Percentiles rank a stretch among this genome's conserved stretches.
phyloP scores from a whole-genome alignment of 2,329 filamentous ascomycete species.

The Onygenales sp. region DNA sequence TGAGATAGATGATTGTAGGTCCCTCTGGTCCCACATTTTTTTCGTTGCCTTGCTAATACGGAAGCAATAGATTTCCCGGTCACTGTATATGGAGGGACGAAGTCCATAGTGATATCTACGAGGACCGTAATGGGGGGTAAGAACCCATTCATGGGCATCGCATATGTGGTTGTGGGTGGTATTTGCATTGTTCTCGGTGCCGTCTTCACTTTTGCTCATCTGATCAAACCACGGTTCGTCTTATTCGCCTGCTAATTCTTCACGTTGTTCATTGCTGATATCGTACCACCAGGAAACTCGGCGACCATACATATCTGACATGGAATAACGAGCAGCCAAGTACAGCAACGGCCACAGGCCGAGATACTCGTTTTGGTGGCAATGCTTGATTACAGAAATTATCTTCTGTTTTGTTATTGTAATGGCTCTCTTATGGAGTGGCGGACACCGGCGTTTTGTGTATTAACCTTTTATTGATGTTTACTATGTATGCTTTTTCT shows the following conservation, averaged over 20 bases:
- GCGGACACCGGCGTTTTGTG: neutral
- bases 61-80: conserved; percentile 64
- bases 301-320: conserved; percentile 92
- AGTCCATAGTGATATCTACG: conserved; percentile 82
- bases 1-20: conserved; percentile 67
- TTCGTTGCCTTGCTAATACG: conserved; percentile 5
- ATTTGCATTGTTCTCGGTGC: conserved; percentile 82
- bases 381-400: conserved; percentile 7
- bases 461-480: neutral
- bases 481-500: neutral
- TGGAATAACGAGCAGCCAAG: conserved; percentile 72
- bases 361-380: conserved; percentile 42
- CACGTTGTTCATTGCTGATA: neutral
- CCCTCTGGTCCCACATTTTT: neutral
- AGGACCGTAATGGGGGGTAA: conserved; percentile 87
- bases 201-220: conserved; percentile 80
- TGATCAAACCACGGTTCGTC: conserved; percentile 76
- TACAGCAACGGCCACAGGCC: conserved; percentile 45
- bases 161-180: conserved; percentile 87
- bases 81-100: conserved; percentile 69
- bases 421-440: neutral
- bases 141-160: conserved; percentile 93
- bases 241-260: neutral
- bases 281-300: conserved; percentile 63
- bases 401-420: neutral